Evolutionary conservation across 169 alveolate genomes (phyloP).

Genomic region (Plasmodium chabaudi): DNA sequence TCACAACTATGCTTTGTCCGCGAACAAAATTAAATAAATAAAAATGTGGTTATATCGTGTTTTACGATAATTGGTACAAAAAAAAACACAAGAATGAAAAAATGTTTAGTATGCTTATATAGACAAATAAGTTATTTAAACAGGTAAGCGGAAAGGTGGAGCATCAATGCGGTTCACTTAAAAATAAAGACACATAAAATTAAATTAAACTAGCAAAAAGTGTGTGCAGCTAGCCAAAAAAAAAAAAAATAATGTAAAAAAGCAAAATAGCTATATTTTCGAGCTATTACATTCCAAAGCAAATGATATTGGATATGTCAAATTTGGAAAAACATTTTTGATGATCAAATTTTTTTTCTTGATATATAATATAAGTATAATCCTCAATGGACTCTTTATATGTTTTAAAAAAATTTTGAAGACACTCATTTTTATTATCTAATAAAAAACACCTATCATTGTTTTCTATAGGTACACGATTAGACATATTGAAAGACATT

Average conservation of each 20-base stretch:
- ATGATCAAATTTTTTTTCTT: conserved; percentile 26
- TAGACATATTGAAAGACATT: conserved; percentile 55
- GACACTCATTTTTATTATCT: conserved; percentile 42
- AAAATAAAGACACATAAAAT: too few species aligned
- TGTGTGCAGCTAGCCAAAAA: background rate
- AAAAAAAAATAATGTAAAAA: background rate
- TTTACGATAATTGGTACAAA: too few species aligned
- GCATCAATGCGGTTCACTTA: too few species aligned
- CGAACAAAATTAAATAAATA: too few species aligned
- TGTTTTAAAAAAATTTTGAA: conserved; percentile 16
- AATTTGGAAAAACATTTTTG: conserved; percentile 38
- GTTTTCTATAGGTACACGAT: background rate
- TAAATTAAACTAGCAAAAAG: too few species aligned
- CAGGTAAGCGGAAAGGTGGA: too few species aligned
- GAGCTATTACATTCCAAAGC: background rate
- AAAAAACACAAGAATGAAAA: too few species aligned
- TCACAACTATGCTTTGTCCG: too few species aligned
- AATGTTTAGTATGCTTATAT: too few species aligned
- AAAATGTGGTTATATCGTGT: too few species aligned
- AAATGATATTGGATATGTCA: conserved; percentile 35
- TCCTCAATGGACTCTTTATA: conserved; percentile 51
- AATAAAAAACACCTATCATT: conserved; percentile 28
- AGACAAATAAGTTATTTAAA: too few species aligned
- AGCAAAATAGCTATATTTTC: background rate
- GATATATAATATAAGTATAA: conserved; percentile 41